Conservation (phyloP, 2,329 filamentous ascomycete species). For the Xylariaceae sp. region DNA sequence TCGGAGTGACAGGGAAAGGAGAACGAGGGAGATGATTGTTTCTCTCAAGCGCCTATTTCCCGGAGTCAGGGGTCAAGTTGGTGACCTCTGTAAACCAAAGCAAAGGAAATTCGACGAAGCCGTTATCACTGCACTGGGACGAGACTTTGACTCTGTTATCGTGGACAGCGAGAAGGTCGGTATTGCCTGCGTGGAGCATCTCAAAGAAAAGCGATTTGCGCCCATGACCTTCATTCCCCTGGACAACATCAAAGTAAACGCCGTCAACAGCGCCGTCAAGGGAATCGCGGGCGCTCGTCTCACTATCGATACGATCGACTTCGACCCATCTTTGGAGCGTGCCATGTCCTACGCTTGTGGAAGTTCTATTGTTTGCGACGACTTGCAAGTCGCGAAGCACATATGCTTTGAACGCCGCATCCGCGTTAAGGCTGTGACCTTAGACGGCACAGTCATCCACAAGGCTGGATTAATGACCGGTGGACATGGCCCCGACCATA, state of each 20-base stretch:
- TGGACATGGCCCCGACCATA: conserved; percentile 72
- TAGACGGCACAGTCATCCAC: conserved; percentile 95
- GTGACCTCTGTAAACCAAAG: conserved; percentile 90
- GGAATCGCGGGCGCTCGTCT: conserved; percentile 79
- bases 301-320: conserved; percentile 94
- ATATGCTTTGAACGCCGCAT: conserved; percentile 81
- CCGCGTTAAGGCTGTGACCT: conserved; percentile 86
- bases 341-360: conserved; percentile 94
- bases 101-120: conserved; percentile 96
- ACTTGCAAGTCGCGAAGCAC: conserved; percentile 76
- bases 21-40: conserved; percentile 76
- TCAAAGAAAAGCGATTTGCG: conserved; percentile 81
- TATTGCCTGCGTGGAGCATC: conserved; percentile 87
- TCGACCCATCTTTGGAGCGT: conserved; percentile 79
- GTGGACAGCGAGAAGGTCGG: conserved; percentile 94
- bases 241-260: conserved; percentile 94
- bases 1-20: conserved; percentile 75
- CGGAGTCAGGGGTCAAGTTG: conserved; percentile 83
- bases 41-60: conserved; percentile 86
- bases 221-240: conserved; percentile 93
- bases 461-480: conserved; percentile 96
- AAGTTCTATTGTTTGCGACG: conserved; percentile 91
- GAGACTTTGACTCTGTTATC: conserved; percentile 89
- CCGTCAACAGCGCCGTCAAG: conserved; percentile 84
- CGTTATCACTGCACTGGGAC: conserved; percentile 84